Base-by-base conservation (phyloP, 75 land plant species). In the Pinus albicaulis region DNA sequence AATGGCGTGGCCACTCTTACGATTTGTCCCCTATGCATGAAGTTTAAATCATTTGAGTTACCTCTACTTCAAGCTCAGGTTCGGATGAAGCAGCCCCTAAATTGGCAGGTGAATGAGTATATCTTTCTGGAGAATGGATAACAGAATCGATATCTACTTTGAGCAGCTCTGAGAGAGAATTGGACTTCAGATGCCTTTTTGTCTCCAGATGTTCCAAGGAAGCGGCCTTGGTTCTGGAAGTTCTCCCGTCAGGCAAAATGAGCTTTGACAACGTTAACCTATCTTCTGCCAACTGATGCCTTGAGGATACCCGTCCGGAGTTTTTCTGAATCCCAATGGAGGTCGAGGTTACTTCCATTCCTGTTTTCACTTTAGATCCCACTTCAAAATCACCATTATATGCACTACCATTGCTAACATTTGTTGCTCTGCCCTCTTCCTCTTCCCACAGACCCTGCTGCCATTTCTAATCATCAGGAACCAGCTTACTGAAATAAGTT, bases 301-400 rank as follows among this genome's bases (percentile, higher is more conserved):
- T 68, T 20, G 71, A 68, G 53, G 41, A 38, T n/a, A 41, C 53
- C 6, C 2, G 68, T 68, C 41, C 41, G 1, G 53, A 68, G 52
- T n/a, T 68, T 68, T 41, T 6, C 13, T 20, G 20, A 17, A 16
- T 65, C 68, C 68, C 0, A 36, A 5, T 2, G 19, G 11, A 36
- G 70, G 70, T 19, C 20, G 44, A 7, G 34, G 44, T 36, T 65
- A 14, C 71, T 68, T 41, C 41, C 71, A 19, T 41, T 38, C 48
- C 11, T 68, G 24, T 68, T 19, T 68, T 44, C 68, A 17, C 34
- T 64, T 31, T 7, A 36, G 17, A 34, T 16, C 17, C 68, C 53
- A 68, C 41, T n/a, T 68, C 71, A 68, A 68, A 3, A 12, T 68
- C 71, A 41, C 52, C 71, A 68, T 41, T 68, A 52, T 41, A 41